Base-by-base conservation (phyloP, 1,139 yeast species). In the Candida tetrigidarum region DNA sequence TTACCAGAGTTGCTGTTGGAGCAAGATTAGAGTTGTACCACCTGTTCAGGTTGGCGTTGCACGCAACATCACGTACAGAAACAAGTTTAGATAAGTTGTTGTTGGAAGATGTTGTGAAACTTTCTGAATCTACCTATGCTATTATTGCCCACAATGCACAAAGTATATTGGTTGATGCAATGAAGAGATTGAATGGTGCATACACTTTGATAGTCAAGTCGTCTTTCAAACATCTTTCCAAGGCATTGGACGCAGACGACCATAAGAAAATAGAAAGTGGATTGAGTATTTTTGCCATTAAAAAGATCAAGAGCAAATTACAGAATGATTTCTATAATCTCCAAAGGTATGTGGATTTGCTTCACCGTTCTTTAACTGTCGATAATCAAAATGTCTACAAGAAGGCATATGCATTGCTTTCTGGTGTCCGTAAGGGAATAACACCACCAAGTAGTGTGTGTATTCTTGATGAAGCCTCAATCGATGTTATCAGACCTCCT, bases 11-110 rank as follows among this genome's bases (percentile, higher is more conserved):
- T 4, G 80, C 90, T 2, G 62, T 91, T 36, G 96, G 90, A 1
- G 80, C 90, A 0, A 76, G 96, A 50, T 73, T 90, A n/a, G 86
- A 85, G 49, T 70, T 85, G 11, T 86, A 84, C 53, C 97, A 93
- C 55, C 81, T 82, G 60, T 83, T 86, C 50, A 77, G 98, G 53
- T 80, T 87, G 20, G 75, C 82, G 3, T 76, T 88, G 44, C 93
- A 86, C 57, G 81, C 92, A 1, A 86, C 96, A 0, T 83, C 87
- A 3, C 74, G 97, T 50, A 72, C 81, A 8, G 87, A 88, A 56
- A 81, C 92, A 0, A 79, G 75, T 10, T 63, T 86, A 19, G 98
- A 93, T 54, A 80, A 74, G 45, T 48, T 71, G 1, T 66, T 95
- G 38, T 64, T 95, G 33, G 76, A 74, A 42, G 96, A 91, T 61